Evolutionary conservation across 192 early-diverging fungal genomes (phyloP).

Genomic region (Funneliformis mosseae): DNA sequence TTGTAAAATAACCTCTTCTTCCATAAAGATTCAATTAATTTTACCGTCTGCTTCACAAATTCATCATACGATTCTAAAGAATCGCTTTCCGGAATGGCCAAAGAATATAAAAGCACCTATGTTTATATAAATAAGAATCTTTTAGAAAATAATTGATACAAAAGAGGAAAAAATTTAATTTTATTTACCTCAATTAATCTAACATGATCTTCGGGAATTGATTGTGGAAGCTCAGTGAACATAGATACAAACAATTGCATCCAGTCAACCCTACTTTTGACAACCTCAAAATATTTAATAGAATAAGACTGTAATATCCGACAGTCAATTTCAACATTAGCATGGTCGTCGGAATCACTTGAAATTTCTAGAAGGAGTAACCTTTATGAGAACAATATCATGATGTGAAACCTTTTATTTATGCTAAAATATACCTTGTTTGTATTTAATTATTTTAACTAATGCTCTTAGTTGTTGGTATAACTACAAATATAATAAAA

Average conservation of each 20-base stretch:
- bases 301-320: not conserved
- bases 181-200: constrained; percentile 10
- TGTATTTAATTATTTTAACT: constrained; percentile 16
- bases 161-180: not conserved
- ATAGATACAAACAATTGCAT: not conserved
- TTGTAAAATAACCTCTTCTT: not conserved
- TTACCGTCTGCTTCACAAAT: not conserved
- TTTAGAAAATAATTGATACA: not conserved
- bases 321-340: constrained; percentile 2
- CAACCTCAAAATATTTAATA: not conserved
- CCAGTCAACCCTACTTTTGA: constrained; percentile 11
- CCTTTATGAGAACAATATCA: not conserved
- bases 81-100: not conserved
- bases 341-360: not conserved
- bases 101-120: constrained; percentile 1
- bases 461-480: constrained; percentile 1
- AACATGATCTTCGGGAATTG: constrained; percentile 7
- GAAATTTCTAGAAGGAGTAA: not conserved
- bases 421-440: not conserved
- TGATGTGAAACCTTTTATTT: not conserved
- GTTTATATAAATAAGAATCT: not conserved
- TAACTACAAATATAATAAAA: not conserved
- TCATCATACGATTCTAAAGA: not conserved
- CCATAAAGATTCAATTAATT: constrained; percentile 12
- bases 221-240: constrained; percentile 3